A percentile compares a stretch with the other conserved stretches of the same genome.
Evolutionary conservation across 2,329 filamentous ascomycete species (phyloP).

Genomic region (Pseudofabraea citricarpa): DNA sequence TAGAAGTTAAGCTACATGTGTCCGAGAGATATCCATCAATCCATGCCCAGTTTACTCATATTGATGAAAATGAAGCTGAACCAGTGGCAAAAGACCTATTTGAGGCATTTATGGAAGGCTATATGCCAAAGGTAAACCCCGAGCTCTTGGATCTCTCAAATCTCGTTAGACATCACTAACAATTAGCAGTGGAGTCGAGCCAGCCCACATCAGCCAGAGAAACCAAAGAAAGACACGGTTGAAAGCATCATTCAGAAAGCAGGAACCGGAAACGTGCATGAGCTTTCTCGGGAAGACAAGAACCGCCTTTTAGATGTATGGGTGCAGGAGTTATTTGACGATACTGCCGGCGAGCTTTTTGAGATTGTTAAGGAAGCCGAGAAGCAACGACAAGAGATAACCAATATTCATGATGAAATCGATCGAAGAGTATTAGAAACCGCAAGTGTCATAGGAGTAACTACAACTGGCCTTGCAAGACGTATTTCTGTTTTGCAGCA

Average conservation of each 20-base stretch:
- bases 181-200: too few species aligned
- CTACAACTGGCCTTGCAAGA: conserved; percentile 45
- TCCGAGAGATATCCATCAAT: neutral
- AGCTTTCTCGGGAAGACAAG: conserved; percentile 5
- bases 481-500: conserved; percentile 30
- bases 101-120: too few species aligned
- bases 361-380: conserved; percentile 6
- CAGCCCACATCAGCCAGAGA: too few species aligned
- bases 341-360: conserved; percentile 7
- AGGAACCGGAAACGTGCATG: conserved; percentile 6
- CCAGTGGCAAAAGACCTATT: neutral
- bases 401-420: conserved; percentile 11
- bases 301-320: conserved; percentile 10
- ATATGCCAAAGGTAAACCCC: conserved; percentile 12
- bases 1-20: neutral
- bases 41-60: neutral
- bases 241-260: conserved; percentile 3
- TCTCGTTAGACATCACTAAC: too few species aligned
- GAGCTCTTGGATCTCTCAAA: conserved; percentile 15
- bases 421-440: conserved; percentile 11
- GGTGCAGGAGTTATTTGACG: conserved; percentile 7
- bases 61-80: conserved; percentile 1
- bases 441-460: conserved; percentile 45
- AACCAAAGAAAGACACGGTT: too few species aligned
- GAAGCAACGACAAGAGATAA: neutral